A percentile compares a stretch with the other conserved stretches of the same genome.
These are phyloP conservation scores for Ophiostoma angusticollis DNA, from an alignment of 2,329 filamentous ascomycete genomes.

Conservation along the genomic window DNA sequence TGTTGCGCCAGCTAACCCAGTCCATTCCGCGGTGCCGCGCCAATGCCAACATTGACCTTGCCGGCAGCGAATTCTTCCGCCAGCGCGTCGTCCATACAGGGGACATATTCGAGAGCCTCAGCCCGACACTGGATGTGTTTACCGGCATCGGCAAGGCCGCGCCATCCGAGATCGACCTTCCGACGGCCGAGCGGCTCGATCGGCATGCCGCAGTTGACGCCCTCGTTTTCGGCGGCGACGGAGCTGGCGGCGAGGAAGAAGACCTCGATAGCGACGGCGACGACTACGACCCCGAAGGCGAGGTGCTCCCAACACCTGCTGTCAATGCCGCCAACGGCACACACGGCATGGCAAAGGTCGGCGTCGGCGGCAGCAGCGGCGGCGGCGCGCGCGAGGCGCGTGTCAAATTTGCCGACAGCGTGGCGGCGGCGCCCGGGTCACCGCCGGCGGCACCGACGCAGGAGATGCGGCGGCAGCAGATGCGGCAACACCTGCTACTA, in stretches of 20 bases:
- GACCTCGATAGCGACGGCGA: slow-evolving; percentile 17
- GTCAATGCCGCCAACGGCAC: too few species aligned
- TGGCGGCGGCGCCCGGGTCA: slow-evolving; percentile 4
- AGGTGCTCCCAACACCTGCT: too few species aligned
- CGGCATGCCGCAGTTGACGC: slow-evolving; percentile 17
- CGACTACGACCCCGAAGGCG: slow-evolving; percentile 19
- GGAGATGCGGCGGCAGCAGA: slow-evolving; percentile 39
- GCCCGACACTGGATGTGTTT: slow-evolving; percentile 38
- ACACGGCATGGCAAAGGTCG: slow-evolving; percentile 11
- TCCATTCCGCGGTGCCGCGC: slow-evolving; percentile 55
- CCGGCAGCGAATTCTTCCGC: slow-evolving; percentile 22
- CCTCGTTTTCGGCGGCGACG: slow-evolving; percentile 16
- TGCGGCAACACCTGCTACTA: slow-evolving; percentile 62
- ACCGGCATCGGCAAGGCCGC: slow-evolving; percentile 44
- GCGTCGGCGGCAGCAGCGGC: slow-evolving; percentile 14
- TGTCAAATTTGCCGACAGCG: slow-evolving; percentile 40
- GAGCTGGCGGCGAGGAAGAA: slow-evolving; percentile 25
- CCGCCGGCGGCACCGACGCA: slow-evolving; percentile 12
- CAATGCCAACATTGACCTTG: slow-evolving; percentile 37
- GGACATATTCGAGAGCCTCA: slow-evolving; percentile 43
- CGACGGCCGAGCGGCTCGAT: slow-evolving; percentile 35
- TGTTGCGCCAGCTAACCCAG: slow-evolving; percentile 58
- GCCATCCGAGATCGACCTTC: slow-evolving; percentile 32
- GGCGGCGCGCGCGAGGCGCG: slow-evolving; percentile 20
- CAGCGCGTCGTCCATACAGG: slow-evolving; percentile 35